Evolutionary conservation across 768 basidiomycete genomes (phyloP), one percentile per base, ranked within the genome.

Genomic region (Xanthoconium purpureum): DNA sequence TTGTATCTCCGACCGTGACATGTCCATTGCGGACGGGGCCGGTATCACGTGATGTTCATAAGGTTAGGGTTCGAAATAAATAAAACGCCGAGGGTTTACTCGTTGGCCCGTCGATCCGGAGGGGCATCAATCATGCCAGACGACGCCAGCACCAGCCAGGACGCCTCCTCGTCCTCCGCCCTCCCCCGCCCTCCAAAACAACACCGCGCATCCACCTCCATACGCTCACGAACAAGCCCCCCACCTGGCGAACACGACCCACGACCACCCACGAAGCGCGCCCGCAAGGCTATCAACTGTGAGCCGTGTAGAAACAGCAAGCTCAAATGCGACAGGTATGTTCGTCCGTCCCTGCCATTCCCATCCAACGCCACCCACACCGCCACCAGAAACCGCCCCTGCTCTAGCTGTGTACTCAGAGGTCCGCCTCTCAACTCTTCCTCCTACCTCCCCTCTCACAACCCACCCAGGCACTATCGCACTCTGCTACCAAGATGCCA

Each of bases 291-390:
- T 17, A 91, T 93, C 63, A 93, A 93, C 74, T 93, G 91, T 67
- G 89, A 91, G 64, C 91, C 91, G 3, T 93, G 91, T 75, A 80
- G 91, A 67, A 87, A 85, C 63, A 89, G 86, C 78, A 91, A 92
- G 74, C 83, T 92, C 63, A 91, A 93, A 74, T 93, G 91, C 76
- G 91, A 93, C 73, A 85, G 89, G 89, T 88, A 29, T 36, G n/a
- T 24, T 35, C 15, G 24, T 24, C 4, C n/a, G 5, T 20, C n/a
- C 54, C 18, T 18, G 14, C 24, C 29, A 24, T 24, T n/a, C 13
- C 32, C 24, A 3, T 14, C 13, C 6, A 3, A 15, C 32, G 12
- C 24, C 42, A 1, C 1, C 15, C 40, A 36, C 54, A 54, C 55
- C 40, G 33, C 54, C 49, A 1, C 39, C 69, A 91, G 91, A 73